Percentiles rank a stretch among this genome's conserved stretches.
Conservation (phyloP, 441 rosid genomes). For the Populus tomentosa region DNA sequence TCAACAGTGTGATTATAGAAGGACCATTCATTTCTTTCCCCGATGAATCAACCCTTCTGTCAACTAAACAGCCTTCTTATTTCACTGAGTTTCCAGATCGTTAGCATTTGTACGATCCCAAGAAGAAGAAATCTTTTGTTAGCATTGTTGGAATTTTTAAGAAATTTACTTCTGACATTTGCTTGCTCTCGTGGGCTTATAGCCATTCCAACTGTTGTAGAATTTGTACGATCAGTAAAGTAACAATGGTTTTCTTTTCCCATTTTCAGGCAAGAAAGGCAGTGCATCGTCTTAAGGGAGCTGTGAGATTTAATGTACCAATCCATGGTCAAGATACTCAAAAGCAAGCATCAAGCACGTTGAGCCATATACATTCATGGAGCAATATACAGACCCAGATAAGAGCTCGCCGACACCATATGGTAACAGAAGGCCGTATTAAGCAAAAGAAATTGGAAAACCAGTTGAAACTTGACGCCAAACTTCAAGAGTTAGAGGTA, state of each 20-base stretch:
- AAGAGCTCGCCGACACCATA: constrained; percentile 47
- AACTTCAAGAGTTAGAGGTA: constrained; percentile 59
- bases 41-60: too few species aligned
- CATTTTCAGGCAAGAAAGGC: constrained; percentile 41
- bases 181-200: too few species aligned
- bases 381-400: constrained; percentile 55
- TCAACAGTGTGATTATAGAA: not conserved
- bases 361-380: constrained; percentile 64
- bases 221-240: not conserved
- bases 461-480: constrained; percentile 65
- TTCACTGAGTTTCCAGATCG: too few species aligned
- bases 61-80: too few species aligned
- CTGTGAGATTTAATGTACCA: constrained; percentile 37
- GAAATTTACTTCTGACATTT: too few species aligned
- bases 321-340: constrained; percentile 40
- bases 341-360: constrained; percentile 48
- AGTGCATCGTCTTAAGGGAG: constrained; percentile 29
- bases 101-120: too few species aligned
- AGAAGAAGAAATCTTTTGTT: too few species aligned
- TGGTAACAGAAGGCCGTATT: constrained; percentile 65
- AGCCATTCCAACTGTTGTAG: not conserved
- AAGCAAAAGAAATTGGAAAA: constrained; percentile 59
- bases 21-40: not conserved
- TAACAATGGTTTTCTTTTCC: not conserved
- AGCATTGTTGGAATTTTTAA: too few species aligned